Evolutionary conservation across 1,139 yeast species (phyloP), one percentile per base, ranked within the genome.

Genomic region (Arxiozyma bovina): DNA sequence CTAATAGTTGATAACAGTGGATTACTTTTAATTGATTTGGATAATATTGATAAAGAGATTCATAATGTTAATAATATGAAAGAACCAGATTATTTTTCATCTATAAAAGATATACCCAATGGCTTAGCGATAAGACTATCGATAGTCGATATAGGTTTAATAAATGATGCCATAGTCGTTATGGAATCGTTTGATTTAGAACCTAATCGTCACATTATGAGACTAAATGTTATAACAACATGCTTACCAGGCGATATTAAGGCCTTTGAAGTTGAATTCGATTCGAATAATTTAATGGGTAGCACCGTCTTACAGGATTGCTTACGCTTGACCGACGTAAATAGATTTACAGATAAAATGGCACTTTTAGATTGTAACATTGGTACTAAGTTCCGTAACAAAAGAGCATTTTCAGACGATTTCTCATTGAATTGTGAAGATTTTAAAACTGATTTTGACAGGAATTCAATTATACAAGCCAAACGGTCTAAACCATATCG

Each of bases 1-100:
- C 50, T 65, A 51, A 60, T 64, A 17, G 45, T 66, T 18, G 68
- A 63, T 41, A 53, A 56, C 17, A 53, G 56, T 46, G 69, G 70
- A 9, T 50, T 66, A 15, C 42, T 65, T 12, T 51, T 65, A 21
- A 45, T 63, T 3, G 58, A 65, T 53, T 54, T 61, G 17, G 54
- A 55, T 15, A 48, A 55, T 17, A 34, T 64, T 23, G 38, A 53
- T 8, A 56, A 61, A 18, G 41, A 25, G 11, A 18, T 30, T 20
- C 41, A 30, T 30, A 30, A 30, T n/a, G 15, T 30, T 20, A 15
- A 45, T 22, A 27, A 20, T 45, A 45, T 30, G n/a, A 18, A 30
- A 20, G 48, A 30, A 2, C 4, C 15, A 5, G 3, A n/a, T 18
- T 30, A 23, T 18, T 7, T 18, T 8, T 20, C 27, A 18, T 40